Evolutionary conservation across 2,329 filamentous ascomycete species (phyloP), one percentile per base, ranked within the genome.

Genomic region (Alternaria incomplexa): DNA sequence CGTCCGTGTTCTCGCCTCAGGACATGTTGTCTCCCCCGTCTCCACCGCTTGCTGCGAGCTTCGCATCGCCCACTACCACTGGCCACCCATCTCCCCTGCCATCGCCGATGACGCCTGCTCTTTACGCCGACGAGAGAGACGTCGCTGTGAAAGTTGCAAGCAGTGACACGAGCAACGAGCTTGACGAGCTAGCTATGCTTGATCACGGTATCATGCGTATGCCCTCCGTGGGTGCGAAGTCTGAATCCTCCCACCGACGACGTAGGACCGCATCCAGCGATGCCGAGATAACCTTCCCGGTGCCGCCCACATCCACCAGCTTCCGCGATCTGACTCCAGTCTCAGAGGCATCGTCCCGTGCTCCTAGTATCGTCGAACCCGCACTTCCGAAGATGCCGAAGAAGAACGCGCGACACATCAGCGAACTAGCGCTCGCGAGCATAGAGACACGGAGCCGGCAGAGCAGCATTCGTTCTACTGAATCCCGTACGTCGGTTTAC

Each of bases 211-310:
- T 74, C 47, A 68, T 77, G 44, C 71, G 72, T 8, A 62, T 66
- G 3, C 69, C 69, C n/a, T 51, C 67, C 12, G 68, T 66, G 17
- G 72, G 68, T 61, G 66, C 72, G 47, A 77, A 78, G 47, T 62
- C 69, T 4, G 58, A 64, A 15, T 62, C 63, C 20, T 67, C 69
- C 11, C 76, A 75, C 36, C 71, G 68, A 47, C 75, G 78, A 22
- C 73, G 77, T 20, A 75, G 77, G 23, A 80, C 78, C 13, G 77
- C 77, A 17, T 76, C 73, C 12, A 78, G 76, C 46, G 77, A 72
- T 23, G 72, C 77, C 15, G 73, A 74, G 12, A 66, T 77, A 8
- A 56, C 67, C 8, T 72, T 77, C 36, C 66, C 70, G 3, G 53
- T 64, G 11, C 72, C 69, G 17, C 66, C 54, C 11, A 45, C 69